Evolutionary conservation across 768 basidiomycete species (phyloP), one percentile per base, ranked within the genome.

Genomic region (Cystofilobasidium macerans): DNA sequence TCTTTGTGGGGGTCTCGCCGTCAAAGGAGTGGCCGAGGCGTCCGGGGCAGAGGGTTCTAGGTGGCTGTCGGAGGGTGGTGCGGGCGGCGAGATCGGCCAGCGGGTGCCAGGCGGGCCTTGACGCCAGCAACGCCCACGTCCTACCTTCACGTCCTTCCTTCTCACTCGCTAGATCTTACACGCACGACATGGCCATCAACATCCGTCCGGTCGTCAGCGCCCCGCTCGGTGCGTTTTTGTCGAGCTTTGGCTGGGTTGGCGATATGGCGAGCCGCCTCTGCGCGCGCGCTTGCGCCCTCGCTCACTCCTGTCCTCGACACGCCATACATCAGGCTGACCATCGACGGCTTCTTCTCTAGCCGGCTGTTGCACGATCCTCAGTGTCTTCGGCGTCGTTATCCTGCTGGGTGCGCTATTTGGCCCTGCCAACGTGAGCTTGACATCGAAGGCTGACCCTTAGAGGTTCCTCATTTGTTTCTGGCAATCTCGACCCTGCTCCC

Each of bases 321-420:
- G 20, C 11, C 22, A 22, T 13, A 45, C 47, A n/a, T n/a, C n/a
- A n/a, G n/a, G n/a, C 30, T 30, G 35, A 57, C 22, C 11, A 24
- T 1, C 32, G 36, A 32, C 30, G 9, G 53, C 43, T 32, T 20
- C 9, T 43, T 26, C 13, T 45, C 47, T 20, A 67, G 66, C 66
- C 35, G 66, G 66, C 36, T 67, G 66, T 54, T 67, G 66, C 35
- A 67, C 51, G 32, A 53, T 67, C 22, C 66, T 67, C 24, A 57
- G 51, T 26, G 30, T 62, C 24, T 67, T 67, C 30, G 66, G 66
- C 28, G 66, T 67, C 40, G 56, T 67, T 47, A 67, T 67, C 45
- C 66, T 67, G 38, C 38, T 40, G 30, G 66, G 66, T 62, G 28
- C 26, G 61, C 32, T 59, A 1, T 40, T 40, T 40, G n/a, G 8